Evolutionary conservation across 129 eudicot genomes (phyloP).

Genomic region (Flaveria brownii): DNA sequence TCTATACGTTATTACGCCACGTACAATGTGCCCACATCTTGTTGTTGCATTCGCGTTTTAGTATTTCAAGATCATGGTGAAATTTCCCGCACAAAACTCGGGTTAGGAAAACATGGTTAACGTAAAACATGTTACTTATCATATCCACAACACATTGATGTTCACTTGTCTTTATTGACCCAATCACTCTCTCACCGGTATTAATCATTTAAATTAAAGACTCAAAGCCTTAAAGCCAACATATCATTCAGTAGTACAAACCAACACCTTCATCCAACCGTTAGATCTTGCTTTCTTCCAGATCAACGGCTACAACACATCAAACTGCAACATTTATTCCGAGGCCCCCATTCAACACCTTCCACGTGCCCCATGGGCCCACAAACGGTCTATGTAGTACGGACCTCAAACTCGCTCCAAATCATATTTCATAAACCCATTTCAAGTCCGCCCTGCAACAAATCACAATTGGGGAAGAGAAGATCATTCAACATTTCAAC

Average conservation of each 20-base stretch:
- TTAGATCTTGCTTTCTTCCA: neutral
- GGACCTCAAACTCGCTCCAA: slow-evolving; percentile 35
- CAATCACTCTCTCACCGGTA: slow-evolving; percentile 4
- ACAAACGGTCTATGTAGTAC: slow-evolving; percentile 2
- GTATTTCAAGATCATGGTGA: no score
- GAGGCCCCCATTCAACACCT: slow-evolving; percentile 25
- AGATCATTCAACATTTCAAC: slow-evolving; percentile 9
- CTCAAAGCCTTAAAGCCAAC: neutral
- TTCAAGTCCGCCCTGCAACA: slow-evolving; percentile 33
- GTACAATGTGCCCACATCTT: no score
- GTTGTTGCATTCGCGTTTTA: no score
- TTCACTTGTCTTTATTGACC: slow-evolving; percentile 10
- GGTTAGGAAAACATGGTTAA: no score
- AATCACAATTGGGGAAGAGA: slow-evolving; percentile 19
- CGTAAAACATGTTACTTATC: no score
- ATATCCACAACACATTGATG: neutral
- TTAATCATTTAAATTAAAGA: slow-evolving; percentile 21
- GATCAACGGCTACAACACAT: slow-evolving; percentile 24
- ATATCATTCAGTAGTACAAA: slow-evolving; percentile 15
- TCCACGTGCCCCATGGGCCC: slow-evolving; percentile 21
- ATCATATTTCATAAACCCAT: slow-evolving; percentile 25
- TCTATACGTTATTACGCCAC: no score
- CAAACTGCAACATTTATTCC: slow-evolving; percentile 10
- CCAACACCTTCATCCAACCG: slow-evolving; percentile 22
- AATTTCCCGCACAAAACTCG: no score